Evolutionary conservation across 495 filamentous ascomycete genomes (phyloP).

Genomic region (Apodospora peruviana): DNA sequence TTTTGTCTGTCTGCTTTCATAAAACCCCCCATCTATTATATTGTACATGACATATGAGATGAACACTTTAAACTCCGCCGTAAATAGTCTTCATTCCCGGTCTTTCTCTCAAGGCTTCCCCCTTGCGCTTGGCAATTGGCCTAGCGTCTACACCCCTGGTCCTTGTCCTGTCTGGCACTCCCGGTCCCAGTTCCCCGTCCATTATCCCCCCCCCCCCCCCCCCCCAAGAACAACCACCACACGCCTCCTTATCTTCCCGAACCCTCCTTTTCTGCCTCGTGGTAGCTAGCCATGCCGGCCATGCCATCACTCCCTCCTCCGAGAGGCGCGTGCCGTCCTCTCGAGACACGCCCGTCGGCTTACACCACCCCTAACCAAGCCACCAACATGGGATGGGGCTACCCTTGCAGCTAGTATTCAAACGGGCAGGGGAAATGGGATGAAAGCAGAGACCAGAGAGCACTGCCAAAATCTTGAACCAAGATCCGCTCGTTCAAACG

Average conservation of each 20-base stretch:
- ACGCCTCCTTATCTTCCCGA: constrained; percentile 31
- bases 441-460: constrained; percentile 9
- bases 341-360: constrained; percentile 1
- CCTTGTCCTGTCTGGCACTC: constrained; percentile 25
- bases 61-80: neutral
- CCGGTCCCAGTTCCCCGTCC: constrained; percentile 22
- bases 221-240: constrained; percentile 12
- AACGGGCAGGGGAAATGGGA: constrained; percentile 10
- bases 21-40: too few species aligned
- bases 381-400: constrained; percentile 12
- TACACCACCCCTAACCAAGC: constrained; percentile 14
- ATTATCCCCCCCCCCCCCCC: neutral
- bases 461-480: neutral
- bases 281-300: constrained; percentile 25
- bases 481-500: neutral
- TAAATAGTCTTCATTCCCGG: constrained; percentile 14
- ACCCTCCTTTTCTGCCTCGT: constrained; percentile 35
- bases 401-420: constrained; percentile 17
- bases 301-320: constrained; percentile 14
- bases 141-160: constrained; percentile 14
- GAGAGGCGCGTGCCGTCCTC: constrained; percentile 2
- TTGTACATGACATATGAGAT: neutral
- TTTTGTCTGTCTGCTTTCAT: too few species aligned
- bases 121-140: constrained; percentile 17
- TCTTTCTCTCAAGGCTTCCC: constrained; percentile 18